Evolutionary conservation across 2,329 filamentous ascomycete species (phyloP).

Genomic region (Chalara sp.): DNA sequence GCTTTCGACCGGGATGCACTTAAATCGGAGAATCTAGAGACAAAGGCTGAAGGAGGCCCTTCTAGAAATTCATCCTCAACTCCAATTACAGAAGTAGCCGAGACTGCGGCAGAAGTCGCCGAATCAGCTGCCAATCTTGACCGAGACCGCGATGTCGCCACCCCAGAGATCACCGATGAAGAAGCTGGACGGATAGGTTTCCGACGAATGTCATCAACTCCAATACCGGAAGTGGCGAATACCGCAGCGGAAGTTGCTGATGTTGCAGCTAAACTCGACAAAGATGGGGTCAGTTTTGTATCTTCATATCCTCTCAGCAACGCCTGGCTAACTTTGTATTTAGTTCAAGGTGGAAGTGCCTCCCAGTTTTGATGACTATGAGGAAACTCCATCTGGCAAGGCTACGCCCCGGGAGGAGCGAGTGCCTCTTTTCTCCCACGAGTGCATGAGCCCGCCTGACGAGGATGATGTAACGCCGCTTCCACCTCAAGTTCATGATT

Average conservation of each 20-base stretch:
- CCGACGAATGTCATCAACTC: conserved; percentile 30
- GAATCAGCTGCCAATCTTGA: conserved; percentile 21
- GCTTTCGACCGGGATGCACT: no score
- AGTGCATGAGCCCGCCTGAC: conserved; percentile 14
- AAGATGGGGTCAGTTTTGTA: conserved; percentile 2
- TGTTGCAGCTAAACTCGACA: conserved; percentile 33
- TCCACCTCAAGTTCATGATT: background rate
- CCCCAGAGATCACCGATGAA: conserved; percentile 25
- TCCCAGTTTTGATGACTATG: background rate
- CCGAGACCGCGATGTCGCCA: conserved; percentile 19
- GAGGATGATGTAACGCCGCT: conserved; percentile 6
- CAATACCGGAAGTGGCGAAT: conserved; percentile 33
- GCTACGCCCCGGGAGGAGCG: conserved; percentile 21
- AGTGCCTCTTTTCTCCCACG: conserved; percentile 24
- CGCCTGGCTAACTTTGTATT: background rate
- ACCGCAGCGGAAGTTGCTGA: conserved; percentile 40
- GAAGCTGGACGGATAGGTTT: conserved; percentile 25
- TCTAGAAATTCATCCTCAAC: no score
- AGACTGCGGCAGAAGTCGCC: conserved; percentile 22
- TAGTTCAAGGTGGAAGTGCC: background rate
- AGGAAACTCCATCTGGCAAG: conserved; percentile 4
- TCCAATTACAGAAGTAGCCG: conserved; percentile 16
- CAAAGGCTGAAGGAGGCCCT: no score
- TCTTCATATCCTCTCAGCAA: no score
- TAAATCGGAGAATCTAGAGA: no score